Conservation (phyloP, 2,329 filamentous ascomycete genomes). For the Ophiostoma australiae region DNA sequence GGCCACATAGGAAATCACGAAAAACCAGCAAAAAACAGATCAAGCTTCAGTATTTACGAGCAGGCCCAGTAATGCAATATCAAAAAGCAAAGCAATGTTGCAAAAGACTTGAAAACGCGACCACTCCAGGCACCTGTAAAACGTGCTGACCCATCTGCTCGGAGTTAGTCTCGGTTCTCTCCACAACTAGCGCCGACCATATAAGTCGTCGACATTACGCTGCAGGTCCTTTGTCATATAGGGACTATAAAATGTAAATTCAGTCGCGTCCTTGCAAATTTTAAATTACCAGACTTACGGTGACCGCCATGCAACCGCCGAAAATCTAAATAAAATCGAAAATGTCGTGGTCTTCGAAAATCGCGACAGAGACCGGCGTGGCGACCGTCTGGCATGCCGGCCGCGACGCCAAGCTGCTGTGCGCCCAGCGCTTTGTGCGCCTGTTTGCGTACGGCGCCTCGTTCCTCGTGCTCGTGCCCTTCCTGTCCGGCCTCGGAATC, state of each 20-base stretch:
- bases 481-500: constrained; percentile 47
- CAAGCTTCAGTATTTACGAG: not conserved
- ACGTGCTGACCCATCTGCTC: not conserved
- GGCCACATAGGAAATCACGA: not conserved
- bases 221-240: not conserved
- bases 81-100: not conserved
- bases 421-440: constrained; percentile 54
- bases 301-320: no score
- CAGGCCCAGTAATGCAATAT: not conserved
- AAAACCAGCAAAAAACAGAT: not conserved
- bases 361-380: constrained; percentile 41
- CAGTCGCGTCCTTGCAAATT: not conserved
- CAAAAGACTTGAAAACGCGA: not conserved
- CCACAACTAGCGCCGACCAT: not conserved
- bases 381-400: constrained; percentile 40
- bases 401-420: constrained; percentile 53
- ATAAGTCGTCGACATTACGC: not conserved
- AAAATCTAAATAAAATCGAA: not conserved
- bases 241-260: not conserved
- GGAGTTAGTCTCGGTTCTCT: constrained; percentile 5
- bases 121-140: not conserved
- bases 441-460: constrained; percentile 59
- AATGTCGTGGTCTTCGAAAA: constrained; percentile 7
- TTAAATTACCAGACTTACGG: not conserved
- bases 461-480: constrained; percentile 54